Base-by-base conservation (phyloP, 148 eudicot genomes). In the Cornus suecica region DNA sequence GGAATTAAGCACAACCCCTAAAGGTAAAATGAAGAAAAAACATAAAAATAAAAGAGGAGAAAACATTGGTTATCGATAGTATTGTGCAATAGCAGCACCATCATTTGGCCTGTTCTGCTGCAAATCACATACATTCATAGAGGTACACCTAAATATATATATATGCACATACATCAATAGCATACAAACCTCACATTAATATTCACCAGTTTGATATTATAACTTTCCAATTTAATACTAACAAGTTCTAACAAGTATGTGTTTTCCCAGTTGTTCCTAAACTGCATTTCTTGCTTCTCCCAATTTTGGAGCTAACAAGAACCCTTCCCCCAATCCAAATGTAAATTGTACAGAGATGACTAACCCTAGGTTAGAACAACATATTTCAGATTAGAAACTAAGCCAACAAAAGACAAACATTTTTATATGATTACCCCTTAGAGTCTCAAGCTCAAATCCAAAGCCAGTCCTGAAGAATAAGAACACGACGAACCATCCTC, bases 371-470 rank as follows among this genome's bases (percentile, higher is more conserved):
- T 52, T 52, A 52, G 20, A 52, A 52, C 4, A 52, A 52, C 58
- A 52, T 52, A 10, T 20, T 14, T 15, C 65, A 16, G 41, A 31
- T 58, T 22, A 68, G 69, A 15, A 51, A 67, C 15, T 58, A 76
- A 68, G 14, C 4, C 18, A 70, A 8, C n/a, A 31, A 71, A 18
- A 34, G 45, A n/a, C 16, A 24, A 8, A 30, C 5, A 60, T 37
- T 0, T 37, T 18, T 58, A 58, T 26, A 2, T 67, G n/a, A n/a
- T n/a, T n/a, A n/a, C n/a, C n/a, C 34, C 16, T 91, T 83, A 90
- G 25, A 90, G 45, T 45, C 90, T 87, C 83, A 92, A 84, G 82
- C 92, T 85, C 61, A 92, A 80, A 75, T 92, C 97, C 80, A 92
- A 79, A 76, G 73, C 81, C 80, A 84, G 16, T 7, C 77, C 78